Percentiles rank a stretch among this genome's conserved stretches.
Evolutionary conservation across 176 grass and related monocot genomes (phyloP).

Genomic region (Olyra latifolia): DNA sequence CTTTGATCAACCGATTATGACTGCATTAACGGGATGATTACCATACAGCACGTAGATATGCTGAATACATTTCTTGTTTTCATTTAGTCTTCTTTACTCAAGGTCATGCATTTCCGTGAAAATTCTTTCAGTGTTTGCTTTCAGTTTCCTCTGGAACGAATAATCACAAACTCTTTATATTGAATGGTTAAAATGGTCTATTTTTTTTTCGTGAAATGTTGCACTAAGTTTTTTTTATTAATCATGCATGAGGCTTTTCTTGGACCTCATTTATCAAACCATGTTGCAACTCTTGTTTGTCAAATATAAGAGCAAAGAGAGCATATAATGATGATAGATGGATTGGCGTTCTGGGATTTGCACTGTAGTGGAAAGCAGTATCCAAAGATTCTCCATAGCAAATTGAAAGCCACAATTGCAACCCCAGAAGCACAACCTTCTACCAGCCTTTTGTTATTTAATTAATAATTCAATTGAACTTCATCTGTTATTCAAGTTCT

Average conservation of each 20-base stretch:
- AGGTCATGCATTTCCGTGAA: background rate
- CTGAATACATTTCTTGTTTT: slow-evolving; percentile 4
- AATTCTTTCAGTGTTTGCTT: background rate
- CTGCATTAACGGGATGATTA: background rate
- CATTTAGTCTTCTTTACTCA: slow-evolving; percentile 19
- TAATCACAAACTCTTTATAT: background rate
- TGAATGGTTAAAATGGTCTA: background rate
- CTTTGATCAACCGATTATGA: background rate
- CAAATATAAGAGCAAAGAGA: slow-evolving; percentile 3
- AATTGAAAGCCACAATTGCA: slow-evolving; percentile 17
- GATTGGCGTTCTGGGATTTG: background rate
- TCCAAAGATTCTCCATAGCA: background rate
- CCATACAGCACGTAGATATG: slow-evolving; percentile 22
- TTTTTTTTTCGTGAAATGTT: background rate
- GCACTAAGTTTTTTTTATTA: background rate
- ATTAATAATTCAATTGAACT: slow-evolving; percentile 12
- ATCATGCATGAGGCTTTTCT: background rate
- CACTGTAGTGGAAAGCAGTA: background rate
- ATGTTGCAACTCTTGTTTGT: slow-evolving; percentile 8
- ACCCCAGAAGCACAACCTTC: background rate
- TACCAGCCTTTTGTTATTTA: background rate
- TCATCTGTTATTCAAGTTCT: background rate
- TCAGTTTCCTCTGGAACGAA: slow-evolving; percentile 10
- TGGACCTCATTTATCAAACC: background rate
- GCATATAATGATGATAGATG: slow-evolving; percentile 11